phyloP scores from a whole-genome alignment of 2,329 filamentous ascomycete genomes.

The Chaetomium globosum region DNA sequence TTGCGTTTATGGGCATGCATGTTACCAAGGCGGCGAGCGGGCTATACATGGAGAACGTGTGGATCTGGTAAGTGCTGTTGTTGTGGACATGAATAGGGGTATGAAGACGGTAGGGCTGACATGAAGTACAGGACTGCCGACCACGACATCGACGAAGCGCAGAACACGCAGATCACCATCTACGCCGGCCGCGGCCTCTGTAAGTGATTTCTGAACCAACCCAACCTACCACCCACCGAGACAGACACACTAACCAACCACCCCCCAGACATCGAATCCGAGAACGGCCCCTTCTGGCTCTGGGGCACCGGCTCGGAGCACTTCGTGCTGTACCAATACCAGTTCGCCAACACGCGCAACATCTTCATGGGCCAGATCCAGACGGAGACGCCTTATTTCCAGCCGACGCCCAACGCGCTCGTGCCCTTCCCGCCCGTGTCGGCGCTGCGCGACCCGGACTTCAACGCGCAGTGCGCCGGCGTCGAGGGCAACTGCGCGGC shows the following conservation, averaged over 20 bases:
- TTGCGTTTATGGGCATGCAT: slow-evolving; percentile 47
- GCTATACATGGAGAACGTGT: slow-evolving; percentile 53
- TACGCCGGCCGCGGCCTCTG: slow-evolving; percentile 54
- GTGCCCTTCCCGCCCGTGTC: slow-evolving; percentile 55
- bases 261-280: slow-evolving; percentile 49
- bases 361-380: slow-evolving; percentile 67
- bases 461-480: slow-evolving; percentile 47
- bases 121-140: slow-evolving; percentile 36
- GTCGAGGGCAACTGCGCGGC: slow-evolving; percentile 49
- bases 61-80: slow-evolving; percentile 46
- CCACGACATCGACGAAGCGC: slow-evolving; percentile 44
- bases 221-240: neutral
- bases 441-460: slow-evolving; percentile 56
- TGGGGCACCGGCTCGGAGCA: slow-evolving; percentile 68
- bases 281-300: slow-evolving; percentile 57
- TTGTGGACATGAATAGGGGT: neutral
- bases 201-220: slow-evolving; percentile 25
- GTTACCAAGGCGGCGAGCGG: slow-evolving; percentile 43
- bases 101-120: slow-evolving; percentile 13
- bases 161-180: slow-evolving; percentile 52
- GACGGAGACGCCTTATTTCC: slow-evolving; percentile 70
- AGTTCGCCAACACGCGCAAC: slow-evolving; percentile 62
- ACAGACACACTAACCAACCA: neutral
- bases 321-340: slow-evolving; percentile 67
- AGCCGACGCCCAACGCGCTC: slow-evolving; percentile 62